These are phyloP conservation scores for Salix arbutifolia DNA, from an alignment of 345 rosid species.

Conservation along the genomic window DNA sequence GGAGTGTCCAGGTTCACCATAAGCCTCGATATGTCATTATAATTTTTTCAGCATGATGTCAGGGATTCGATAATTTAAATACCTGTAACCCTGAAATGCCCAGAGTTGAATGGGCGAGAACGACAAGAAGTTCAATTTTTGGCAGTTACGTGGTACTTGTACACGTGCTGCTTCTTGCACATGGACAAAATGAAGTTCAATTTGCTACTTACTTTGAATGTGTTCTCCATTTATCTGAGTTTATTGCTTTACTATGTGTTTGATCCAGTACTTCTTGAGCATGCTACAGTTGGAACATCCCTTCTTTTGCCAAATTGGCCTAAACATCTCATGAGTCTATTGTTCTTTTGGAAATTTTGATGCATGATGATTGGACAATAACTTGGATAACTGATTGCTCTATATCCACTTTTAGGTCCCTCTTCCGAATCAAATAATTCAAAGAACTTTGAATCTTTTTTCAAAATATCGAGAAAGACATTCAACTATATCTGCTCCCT, in stretches of 20 bases:
- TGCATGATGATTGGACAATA: neutral
- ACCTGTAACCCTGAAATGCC: neutral
- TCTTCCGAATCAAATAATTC: constrained; percentile 37
- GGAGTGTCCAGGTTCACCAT: too few species aligned
- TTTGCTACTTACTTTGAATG: neutral
- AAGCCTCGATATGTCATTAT: too few species aligned
- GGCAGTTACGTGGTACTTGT: too few species aligned
- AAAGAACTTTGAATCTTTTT: constrained; percentile 55
- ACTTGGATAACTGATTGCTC: neutral
- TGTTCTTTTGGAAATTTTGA: neutral
- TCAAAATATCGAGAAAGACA: constrained; percentile 66
- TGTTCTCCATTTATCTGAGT: neutral
- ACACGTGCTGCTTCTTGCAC: neutral
- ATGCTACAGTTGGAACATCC: neutral
- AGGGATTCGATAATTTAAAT: neutral
- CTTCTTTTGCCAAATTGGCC: neutral
- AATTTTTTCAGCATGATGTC: neutral
- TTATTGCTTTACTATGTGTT: neutral
- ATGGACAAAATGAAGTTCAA: neutral
- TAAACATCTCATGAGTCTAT: neutral
- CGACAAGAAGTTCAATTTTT: neutral
- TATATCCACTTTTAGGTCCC: constrained; percentile 35
- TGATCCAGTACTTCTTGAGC: neutral
- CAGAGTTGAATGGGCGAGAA: neutral
- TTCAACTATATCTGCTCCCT: constrained; percentile 67